phyloP scores from a whole-genome alignment of 2,329 filamentous ascomycete species.

The Dothidotthia symphoricarpi region DNA sequence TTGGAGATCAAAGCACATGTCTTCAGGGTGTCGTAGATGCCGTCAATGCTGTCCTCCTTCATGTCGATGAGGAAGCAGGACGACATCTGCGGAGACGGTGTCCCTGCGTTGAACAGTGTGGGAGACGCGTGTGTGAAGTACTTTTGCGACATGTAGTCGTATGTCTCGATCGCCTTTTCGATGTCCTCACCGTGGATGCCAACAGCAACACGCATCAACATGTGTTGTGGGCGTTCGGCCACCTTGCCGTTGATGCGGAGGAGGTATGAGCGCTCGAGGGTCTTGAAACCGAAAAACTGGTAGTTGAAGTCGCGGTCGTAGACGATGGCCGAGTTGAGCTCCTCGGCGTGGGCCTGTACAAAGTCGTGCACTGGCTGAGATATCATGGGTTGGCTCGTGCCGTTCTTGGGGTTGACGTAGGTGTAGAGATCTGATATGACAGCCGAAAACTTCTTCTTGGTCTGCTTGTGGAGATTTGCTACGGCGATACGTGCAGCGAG shows the following conservation, averaged over 20 bases:
- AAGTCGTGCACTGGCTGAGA: constrained; percentile 85
- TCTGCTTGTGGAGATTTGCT: constrained; percentile 99
- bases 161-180: constrained; percentile 93
- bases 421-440: constrained; percentile 91
- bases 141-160: constrained; percentile 98
- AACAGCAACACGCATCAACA: constrained; percentile 99
- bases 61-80: constrained; percentile 99
- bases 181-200: constrained; percentile 95
- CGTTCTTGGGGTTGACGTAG: constrained; percentile 95
- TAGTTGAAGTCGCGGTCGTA: constrained; percentile 99
- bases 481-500: constrained; percentile 97
- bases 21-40: constrained; percentile 98
- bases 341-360: constrained; percentile 93
- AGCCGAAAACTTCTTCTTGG: constrained; percentile 99
- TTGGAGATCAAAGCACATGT: constrained; percentile 99
- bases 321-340: constrained; percentile 97
- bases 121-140: constrained; percentile 98
- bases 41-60: constrained; percentile 99
- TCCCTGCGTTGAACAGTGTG: constrained; percentile 96
- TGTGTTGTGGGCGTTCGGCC: constrained; percentile 95
- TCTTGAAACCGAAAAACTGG: constrained; percentile 99
- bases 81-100: constrained; percentile 88
- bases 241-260: constrained; percentile 94
- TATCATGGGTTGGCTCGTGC: constrained; percentile 85
- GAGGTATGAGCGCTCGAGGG: constrained; percentile 93